These are phyloP conservation scores for Lactarius tabidus DNA, from an alignment of 768 basidiomycete genomes.

Conservation along the genomic window DNA sequence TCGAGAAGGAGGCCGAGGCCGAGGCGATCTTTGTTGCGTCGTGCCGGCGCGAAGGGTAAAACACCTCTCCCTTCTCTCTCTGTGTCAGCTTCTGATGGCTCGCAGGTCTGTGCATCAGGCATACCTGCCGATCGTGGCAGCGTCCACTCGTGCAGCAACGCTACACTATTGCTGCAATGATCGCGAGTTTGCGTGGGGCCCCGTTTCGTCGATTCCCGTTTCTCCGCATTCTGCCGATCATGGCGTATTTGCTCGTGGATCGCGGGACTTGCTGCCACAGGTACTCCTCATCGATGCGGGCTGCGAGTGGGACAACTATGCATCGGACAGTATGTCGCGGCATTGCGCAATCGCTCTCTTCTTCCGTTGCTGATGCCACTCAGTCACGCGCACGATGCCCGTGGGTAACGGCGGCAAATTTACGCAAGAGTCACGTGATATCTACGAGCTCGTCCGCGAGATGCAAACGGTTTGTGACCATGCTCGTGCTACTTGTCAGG, in stretches of 20 bases:
- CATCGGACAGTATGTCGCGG: constrained; percentile 50
- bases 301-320: constrained; percentile 79
- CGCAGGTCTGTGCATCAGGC: constrained; percentile 78
- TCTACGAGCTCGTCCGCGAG: constrained; percentile 82
- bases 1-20: constrained; percentile 89
- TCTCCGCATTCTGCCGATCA: too few species aligned
- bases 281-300: constrained; percentile 93
- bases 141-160: constrained; percentile 80
- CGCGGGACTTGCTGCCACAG: constrained; percentile 58
- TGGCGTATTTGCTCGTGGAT: too few species aligned
- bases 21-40: constrained; percentile 92
- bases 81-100: neutral
- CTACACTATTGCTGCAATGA: constrained; percentile 96
- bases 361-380: constrained; percentile 31
- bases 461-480: constrained; percentile 75
- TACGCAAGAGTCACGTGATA: constrained; percentile 70
- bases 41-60: constrained; percentile 81
- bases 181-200: constrained; percentile 81
- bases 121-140: constrained; percentile 90
- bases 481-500: neutral
- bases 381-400: constrained; percentile 72
- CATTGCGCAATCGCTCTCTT: neutral
- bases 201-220: too few species aligned
- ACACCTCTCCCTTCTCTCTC: neutral
- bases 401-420: constrained; percentile 94